phyloP scores from a whole-genome alignment of 2,329 filamentous ascomycete genomes.

The Fusarium protoensiforme region DNA sequence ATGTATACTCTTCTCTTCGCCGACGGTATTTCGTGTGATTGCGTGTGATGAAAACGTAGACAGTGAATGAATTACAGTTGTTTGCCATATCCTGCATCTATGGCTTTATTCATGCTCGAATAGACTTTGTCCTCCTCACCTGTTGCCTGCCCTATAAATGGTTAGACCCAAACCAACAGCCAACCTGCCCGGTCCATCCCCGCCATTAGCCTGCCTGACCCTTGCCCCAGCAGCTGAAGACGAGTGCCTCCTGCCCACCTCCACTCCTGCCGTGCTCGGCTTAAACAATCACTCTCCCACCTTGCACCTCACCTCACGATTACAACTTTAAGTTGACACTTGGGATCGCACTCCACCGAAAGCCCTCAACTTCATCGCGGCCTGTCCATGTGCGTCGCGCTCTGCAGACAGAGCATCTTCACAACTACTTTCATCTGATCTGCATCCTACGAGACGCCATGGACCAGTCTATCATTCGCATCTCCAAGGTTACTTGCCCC shows the following conservation, averaged over 20 bases:
- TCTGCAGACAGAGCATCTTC: constrained; percentile 1
- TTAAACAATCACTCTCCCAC: constrained; percentile 15
- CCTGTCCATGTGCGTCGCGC: constrained; percentile 29
- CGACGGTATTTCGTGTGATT: background rate
- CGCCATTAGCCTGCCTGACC: background rate
- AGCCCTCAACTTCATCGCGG: constrained; percentile 1
- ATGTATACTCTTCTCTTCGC: background rate
- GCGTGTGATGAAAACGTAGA: background rate
- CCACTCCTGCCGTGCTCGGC: constrained; percentile 32
- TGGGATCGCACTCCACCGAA: background rate
- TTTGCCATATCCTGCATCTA: background rate
- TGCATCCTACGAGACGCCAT: constrained; percentile 43
- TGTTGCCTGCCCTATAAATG: background rate
- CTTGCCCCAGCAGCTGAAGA: background rate
- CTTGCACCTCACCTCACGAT: constrained; percentile 23
- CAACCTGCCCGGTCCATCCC: background rate
- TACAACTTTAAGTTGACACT: constrained; percentile 15
- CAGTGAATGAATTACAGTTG: background rate
- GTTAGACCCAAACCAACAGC: background rate
- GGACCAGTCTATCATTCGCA: constrained; percentile 89
- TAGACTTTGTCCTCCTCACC: background rate
- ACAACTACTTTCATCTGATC: background rate
- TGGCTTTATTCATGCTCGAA: background rate
- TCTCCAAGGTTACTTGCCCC: constrained; percentile 74
- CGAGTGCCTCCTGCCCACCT: constrained; percentile 5